Conservation (phyloP, 164 flowering plant genomes). For the Paratinospora sagittata region DNA sequence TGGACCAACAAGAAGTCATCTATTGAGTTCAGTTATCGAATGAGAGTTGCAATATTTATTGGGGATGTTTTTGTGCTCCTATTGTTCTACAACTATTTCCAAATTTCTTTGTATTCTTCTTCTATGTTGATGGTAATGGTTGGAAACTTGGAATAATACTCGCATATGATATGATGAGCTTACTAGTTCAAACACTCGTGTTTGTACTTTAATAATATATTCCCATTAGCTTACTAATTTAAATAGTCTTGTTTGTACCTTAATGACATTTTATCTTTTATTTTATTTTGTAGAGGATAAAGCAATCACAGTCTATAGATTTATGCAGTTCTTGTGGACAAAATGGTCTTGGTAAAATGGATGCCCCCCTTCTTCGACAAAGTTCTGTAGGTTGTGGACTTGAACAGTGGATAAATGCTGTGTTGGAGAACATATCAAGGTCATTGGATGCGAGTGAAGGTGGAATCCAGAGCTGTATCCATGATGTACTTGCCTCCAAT, state of each 20-base stretch:
- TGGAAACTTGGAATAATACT: not conserved
- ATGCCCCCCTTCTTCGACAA: conserved; percentile 16
- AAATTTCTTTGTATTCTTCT: not conserved
- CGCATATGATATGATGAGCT: not conserved
- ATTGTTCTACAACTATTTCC: too few relatives aligned
- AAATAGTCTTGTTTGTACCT: conserved; percentile 2
- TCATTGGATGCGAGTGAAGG: conserved; percentile 31
- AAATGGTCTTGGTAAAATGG: conserved; percentile 14
- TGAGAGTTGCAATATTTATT: too few relatives aligned
- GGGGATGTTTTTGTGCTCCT: too few relatives aligned
- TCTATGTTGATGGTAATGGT: too few relatives aligned
- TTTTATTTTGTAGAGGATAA: conserved; percentile 22
- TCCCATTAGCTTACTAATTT: not conserved
- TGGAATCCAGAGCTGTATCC: conserved; percentile 37
- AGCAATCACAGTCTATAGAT: conserved; percentile 10
- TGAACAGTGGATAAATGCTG: conserved; percentile 30
- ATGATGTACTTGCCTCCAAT: conserved; percentile 29
- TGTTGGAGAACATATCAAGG: conserved; percentile 34
- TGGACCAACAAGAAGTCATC: too few relatives aligned
- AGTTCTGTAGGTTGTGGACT: conserved; percentile 20
- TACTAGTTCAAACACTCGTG: not conserved
- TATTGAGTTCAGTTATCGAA: too few relatives aligned
- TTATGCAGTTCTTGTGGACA: conserved; percentile 17
- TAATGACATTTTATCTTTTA: conserved; percentile 2
- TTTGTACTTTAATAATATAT: conserved; percentile 3